Evolutionary conservation across 306 rosid species (phyloP).

Genomic region (Mimosa bimucronata): DNA sequence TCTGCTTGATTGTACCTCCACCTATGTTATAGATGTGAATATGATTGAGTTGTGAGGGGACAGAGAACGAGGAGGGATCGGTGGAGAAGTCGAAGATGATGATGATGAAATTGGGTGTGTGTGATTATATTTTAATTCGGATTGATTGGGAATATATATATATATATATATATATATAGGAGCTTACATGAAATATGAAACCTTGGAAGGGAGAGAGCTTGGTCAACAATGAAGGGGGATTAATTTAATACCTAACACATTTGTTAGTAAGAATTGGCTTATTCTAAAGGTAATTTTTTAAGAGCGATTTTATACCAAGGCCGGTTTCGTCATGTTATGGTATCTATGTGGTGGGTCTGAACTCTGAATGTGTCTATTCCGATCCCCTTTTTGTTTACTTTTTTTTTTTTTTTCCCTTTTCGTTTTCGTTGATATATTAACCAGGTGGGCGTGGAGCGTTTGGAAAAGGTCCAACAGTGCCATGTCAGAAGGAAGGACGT

Average conservation of each 20-base stretch:
- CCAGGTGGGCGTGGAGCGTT: background rate
- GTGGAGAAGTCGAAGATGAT: background rate
- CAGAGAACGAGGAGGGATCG: background rate
- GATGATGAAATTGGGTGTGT: slow-evolving; percentile 7
- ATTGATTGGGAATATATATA: background rate
- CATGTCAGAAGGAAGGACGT: slow-evolving; percentile 1
- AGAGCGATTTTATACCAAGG: background rate
- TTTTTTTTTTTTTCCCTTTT: too few relatives aligned
- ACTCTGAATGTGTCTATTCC: slow-evolving; percentile 36
- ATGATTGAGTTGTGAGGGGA: background rate
- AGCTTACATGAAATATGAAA: background rate
- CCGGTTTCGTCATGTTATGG: slow-evolving; percentile 45
- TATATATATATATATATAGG: slow-evolving; percentile 5
- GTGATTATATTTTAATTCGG: background rate
- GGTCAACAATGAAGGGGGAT: slow-evolving; percentile 39
- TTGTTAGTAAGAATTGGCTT: slow-evolving; percentile 31
- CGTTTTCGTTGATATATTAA: background rate
- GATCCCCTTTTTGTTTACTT: too few relatives aligned
- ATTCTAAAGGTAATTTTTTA: slow-evolving; percentile 17
- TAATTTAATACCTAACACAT: slow-evolving; percentile 22
- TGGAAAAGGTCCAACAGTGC: slow-evolving; percentile 28
- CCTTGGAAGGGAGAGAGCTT: background rate
- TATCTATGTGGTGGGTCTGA: slow-evolving; percentile 36
- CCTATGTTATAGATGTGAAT: too few relatives aligned
- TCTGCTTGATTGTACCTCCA: too few relatives aligned